These are phyloP conservation scores for Myotisia sp. DNA, from an alignment of 2,329 filamentous ascomycete genomes.

Conservation along the genomic window DNA sequence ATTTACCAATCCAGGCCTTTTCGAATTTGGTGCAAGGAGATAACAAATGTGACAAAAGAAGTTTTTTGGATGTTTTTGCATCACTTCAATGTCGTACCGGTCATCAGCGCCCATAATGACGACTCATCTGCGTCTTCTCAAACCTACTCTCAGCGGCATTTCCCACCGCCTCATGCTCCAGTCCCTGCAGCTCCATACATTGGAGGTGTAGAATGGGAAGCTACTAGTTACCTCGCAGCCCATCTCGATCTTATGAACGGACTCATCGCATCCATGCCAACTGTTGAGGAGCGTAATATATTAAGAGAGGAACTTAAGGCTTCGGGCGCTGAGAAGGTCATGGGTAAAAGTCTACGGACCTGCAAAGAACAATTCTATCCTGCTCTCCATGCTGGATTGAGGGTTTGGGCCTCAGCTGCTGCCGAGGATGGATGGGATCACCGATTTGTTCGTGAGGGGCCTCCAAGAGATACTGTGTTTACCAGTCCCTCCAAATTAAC, in stretches of 20 bases:
- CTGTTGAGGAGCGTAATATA: slow-evolving; percentile 53
- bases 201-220: slow-evolving; percentile 96
- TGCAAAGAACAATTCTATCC: slow-evolving; percentile 98
- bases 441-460: slow-evolving; percentile 52
- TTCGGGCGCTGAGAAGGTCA: slow-evolving; percentile 80
- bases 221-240: slow-evolving; percentile 86
- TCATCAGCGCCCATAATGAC: slow-evolving; percentile 22
- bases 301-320: slow-evolving; percentile 65
- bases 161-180: slow-evolving; percentile 72
- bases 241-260: slow-evolving; percentile 90
- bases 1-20: slow-evolving; percentile 83
- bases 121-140: slow-evolving; percentile 17
- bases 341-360: slow-evolving; percentile 69
- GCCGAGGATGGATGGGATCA: slow-evolving; percentile 80
- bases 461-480: slow-evolving; percentile 27
- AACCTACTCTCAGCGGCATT: slow-evolving; percentile 45
- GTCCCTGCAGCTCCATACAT: slow-evolving; percentile 92
- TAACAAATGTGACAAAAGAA: slow-evolving; percentile 85
- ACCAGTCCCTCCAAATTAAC: slow-evolving; percentile 34
- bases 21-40: slow-evolving; percentile 85
- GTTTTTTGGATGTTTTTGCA: slow-evolving; percentile 99
- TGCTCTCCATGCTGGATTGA: slow-evolving; percentile 73
- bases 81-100: slow-evolving; percentile 70
- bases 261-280: slow-evolving; percentile 67
- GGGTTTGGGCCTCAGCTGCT: slow-evolving; percentile 81